Evolutionary conservation across 2,329 filamentous ascomycete genomes (phyloP).

Genomic region (Venturiaceae sp.): DNA sequence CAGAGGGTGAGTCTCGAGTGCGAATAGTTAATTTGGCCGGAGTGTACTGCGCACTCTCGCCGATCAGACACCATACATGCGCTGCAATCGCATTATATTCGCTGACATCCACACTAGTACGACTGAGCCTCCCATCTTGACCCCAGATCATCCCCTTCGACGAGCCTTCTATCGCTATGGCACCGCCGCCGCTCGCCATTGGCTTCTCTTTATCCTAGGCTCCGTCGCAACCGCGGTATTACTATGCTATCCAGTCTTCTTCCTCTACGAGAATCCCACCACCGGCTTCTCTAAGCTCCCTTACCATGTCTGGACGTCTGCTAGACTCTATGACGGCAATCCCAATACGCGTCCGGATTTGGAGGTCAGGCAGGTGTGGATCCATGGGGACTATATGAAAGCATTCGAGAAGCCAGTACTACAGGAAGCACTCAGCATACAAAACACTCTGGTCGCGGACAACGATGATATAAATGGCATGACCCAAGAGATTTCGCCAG

Average conservation of each 20-base stretch:
- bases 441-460: slow-evolving; percentile 50
- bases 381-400: slow-evolving; percentile 72
- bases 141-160: slow-evolving; percentile 55
- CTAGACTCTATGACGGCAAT: slow-evolving; percentile 50
- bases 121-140: slow-evolving; percentile 60
- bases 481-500: not conserved
- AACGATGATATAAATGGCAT: not conserved
- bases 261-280: slow-evolving; percentile 63
- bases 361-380: slow-evolving; percentile 74
- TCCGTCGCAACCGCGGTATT: slow-evolving; percentile 62
- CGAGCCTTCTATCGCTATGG: slow-evolving; percentile 59
- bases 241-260: slow-evolving; percentile 65
- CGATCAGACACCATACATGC: not conserved
- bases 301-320: slow-evolving; percentile 73
- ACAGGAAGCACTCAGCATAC: slow-evolving; percentile 56
- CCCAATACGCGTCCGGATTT: slow-evolving; percentile 51
- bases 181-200: slow-evolving; percentile 60
- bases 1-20: slow-evolving; percentile 52
- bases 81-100: not conserved
- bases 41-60: not conserved
- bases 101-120: slow-evolving; percentile 42
- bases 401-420: slow-evolving; percentile 59
- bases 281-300: slow-evolving; percentile 63
- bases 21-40: not conserved
- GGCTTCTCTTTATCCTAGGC: slow-evolving; percentile 61